Conservation (phyloP, 768 basidiomycete genomes). For the Leccinum variicolor region DNA sequence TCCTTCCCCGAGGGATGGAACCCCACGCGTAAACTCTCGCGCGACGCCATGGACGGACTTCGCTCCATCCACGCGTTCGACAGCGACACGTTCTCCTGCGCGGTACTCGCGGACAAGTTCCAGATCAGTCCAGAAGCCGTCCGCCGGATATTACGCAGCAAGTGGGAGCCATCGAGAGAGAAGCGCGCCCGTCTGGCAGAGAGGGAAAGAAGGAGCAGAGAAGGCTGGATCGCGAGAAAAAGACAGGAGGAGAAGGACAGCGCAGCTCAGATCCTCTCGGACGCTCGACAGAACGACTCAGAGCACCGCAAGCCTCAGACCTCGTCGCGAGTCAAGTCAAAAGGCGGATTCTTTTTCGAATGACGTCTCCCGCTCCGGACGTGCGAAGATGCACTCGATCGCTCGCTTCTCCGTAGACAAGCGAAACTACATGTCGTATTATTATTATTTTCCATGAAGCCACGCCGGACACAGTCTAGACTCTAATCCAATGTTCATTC, state of each 20-base stretch:
- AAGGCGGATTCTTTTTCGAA: slow-evolving; percentile 42
- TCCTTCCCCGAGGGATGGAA: slow-evolving; percentile 68
- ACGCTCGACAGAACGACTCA: slow-evolving; percentile 12
- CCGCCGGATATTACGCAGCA: slow-evolving; percentile 72
- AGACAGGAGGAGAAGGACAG: slow-evolving; percentile 41
- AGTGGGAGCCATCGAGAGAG: slow-evolving; percentile 61
- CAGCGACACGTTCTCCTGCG: slow-evolving; percentile 59
- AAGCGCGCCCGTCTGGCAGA: slow-evolving; percentile 46
- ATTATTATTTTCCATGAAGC: not conserved
- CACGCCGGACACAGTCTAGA: slow-evolving; percentile 1
- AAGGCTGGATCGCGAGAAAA: slow-evolving; percentile 35
- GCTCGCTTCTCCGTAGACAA: not conserved
- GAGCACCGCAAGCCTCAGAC: slow-evolving; percentile 8
- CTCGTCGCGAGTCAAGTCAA: slow-evolving; percentile 25
- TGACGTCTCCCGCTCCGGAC: slow-evolving; percentile 22
- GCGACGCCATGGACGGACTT: slow-evolving; percentile 81
- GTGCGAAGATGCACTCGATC: slow-evolving; percentile 9
- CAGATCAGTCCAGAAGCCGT: slow-evolving; percentile 80
- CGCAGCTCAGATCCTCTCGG: slow-evolving; percentile 34
- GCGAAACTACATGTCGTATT: slow-evolving; percentile 3
- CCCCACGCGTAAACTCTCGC: slow-evolving; percentile 76
- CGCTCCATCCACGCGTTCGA: slow-evolving; percentile 64
- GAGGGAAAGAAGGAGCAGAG: slow-evolving; percentile 46
- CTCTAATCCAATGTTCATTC: slow-evolving; percentile 9
- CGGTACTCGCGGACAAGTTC: slow-evolving; percentile 72